Evolutionary conservation across 139 green algal genomes (phyloP).

Genomic region (Volvox reticuliferus): DNA sequence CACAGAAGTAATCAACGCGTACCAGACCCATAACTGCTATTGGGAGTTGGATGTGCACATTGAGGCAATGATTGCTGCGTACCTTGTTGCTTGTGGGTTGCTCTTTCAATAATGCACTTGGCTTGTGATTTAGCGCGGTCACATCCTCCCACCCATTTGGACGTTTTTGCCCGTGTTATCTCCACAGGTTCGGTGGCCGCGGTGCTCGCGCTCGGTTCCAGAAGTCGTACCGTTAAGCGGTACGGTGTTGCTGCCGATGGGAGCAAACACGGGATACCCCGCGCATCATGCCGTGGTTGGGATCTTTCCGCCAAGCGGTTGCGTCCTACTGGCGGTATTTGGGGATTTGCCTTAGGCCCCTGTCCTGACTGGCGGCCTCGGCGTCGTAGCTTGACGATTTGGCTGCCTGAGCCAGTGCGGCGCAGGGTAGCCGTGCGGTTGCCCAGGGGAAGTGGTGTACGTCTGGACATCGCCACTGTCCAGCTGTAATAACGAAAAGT

Average conservation of each 20-base stretch:
- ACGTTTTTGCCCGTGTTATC: neutral
- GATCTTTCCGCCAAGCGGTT: neutral
- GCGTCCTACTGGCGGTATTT: neutral
- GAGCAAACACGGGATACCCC: neutral
- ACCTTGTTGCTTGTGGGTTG: too few relatives aligned
- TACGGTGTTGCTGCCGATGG: neutral
- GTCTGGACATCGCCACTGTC: slow-evolving; percentile 23
- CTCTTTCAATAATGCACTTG: too few relatives aligned
- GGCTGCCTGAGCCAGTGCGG: slow-evolving; percentile 44
- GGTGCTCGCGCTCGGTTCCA: slow-evolving; percentile 97
- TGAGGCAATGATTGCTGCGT: too few relatives aligned
- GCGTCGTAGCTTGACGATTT: too few relatives aligned
- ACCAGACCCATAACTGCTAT: too few relatives aligned
- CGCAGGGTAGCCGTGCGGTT: neutral
- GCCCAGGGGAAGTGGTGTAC: neutral
- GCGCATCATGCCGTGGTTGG: neutral
- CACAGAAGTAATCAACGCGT: too few relatives aligned
- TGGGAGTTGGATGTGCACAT: too few relatives aligned
- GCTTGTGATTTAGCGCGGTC: too few relatives aligned
- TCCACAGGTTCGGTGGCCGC: slow-evolving; percentile 91
- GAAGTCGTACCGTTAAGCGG: slow-evolving; percentile 97
- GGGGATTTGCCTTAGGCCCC: neutral
- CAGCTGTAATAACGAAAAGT: slow-evolving; percentile 15
- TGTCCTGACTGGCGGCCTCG: neutral
- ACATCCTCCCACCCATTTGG: too few relatives aligned